Evolutionary conservation across 2,329 filamentous ascomycete genomes (phyloP).

Genomic region (Talaromyces sp.): DNA sequence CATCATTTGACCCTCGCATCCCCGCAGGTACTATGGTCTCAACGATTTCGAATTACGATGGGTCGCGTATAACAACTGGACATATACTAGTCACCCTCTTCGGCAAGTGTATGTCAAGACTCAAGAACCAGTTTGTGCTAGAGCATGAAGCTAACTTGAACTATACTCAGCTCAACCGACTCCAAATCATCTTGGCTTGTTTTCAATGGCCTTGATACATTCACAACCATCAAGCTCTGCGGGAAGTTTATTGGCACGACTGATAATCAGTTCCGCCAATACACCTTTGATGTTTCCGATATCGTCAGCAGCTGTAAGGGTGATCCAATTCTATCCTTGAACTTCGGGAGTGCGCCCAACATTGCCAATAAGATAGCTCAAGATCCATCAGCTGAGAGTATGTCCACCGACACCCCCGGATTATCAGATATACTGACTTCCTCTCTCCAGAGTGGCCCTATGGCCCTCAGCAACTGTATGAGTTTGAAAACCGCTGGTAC

Average conservation of each 20-base stretch:
- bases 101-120: conserved; percentile 40
- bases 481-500: conserved; percentile 58
- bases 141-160: conserved; percentile 3
- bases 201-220: conserved; percentile 66
- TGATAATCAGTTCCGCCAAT: conserved; percentile 66
- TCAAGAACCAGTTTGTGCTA: neutral
- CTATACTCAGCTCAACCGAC: conserved; percentile 28
- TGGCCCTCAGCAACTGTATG: conserved; percentile 52
- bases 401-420: conserved; percentile 5
- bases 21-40: conserved; percentile 52
- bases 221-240: conserved; percentile 60
- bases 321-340: conserved; percentile 49
- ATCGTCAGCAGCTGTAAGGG: conserved; percentile 47
- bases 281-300: conserved; percentile 59
- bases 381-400: conserved; percentile 52
- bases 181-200: conserved; percentile 55
- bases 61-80: conserved; percentile 64
- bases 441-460: conserved; percentile 50
- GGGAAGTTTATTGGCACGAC: conserved; percentile 58
- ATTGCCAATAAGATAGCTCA: conserved; percentile 58
- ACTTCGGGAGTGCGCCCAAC: conserved; percentile 60
- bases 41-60: conserved; percentile 65
- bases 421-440: neutral
- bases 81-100: conserved; percentile 57
- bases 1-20: neutral